Conservation (phyloP, 1,284 basidiomycete species). For the Moesziomyces sp. region DNA sequence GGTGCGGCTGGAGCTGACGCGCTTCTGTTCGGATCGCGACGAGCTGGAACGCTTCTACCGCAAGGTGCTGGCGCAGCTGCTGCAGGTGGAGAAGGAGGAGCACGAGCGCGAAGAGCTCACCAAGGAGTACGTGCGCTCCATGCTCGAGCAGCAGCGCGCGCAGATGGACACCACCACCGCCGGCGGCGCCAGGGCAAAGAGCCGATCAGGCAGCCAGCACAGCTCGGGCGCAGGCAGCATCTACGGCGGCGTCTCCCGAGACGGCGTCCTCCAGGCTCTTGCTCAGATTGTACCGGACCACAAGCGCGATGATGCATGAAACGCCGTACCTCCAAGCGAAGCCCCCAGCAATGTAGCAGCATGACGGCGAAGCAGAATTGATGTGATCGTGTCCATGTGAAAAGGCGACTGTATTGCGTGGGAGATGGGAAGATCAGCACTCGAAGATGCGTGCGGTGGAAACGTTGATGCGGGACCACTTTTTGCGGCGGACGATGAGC, state of each 20-base stretch:
- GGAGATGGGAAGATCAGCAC: slow-evolving; percentile 14
- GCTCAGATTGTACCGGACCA: slow-evolving; percentile 1
- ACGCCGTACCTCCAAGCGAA: too few species aligned
- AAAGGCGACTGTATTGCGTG: background rate
- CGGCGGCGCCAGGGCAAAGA: slow-evolving; percentile 7
- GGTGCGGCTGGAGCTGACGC: slow-evolving; percentile 49
- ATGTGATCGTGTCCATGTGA: background rate
- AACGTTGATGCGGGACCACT: slow-evolving; percentile 55
- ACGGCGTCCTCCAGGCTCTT: slow-evolving; percentile 1
- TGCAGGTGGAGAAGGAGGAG: slow-evolving; percentile 39
- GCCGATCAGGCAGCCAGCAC: slow-evolving; percentile 18
- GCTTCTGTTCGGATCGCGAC: slow-evolving; percentile 51
- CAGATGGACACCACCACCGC: background rate
- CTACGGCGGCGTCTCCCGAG: slow-evolving; percentile 1
- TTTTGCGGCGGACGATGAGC: slow-evolving; percentile 31
- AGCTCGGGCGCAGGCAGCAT: background rate
- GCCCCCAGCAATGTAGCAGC: too few species aligned
- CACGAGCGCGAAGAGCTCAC: slow-evolving; percentile 13
- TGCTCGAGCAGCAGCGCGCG: slow-evolving; percentile 12
- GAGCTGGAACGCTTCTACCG: slow-evolving; percentile 57
- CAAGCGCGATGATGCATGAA: background rate
- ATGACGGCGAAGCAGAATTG: background rate
- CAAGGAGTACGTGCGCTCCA: slow-evolving; percentile 12
- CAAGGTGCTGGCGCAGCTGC: slow-evolving; percentile 32
- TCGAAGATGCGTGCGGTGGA: slow-evolving; percentile 59